Base-by-base conservation (phyloP, 2,329 filamentous ascomycete species). In the Onygena corvina region DNA sequence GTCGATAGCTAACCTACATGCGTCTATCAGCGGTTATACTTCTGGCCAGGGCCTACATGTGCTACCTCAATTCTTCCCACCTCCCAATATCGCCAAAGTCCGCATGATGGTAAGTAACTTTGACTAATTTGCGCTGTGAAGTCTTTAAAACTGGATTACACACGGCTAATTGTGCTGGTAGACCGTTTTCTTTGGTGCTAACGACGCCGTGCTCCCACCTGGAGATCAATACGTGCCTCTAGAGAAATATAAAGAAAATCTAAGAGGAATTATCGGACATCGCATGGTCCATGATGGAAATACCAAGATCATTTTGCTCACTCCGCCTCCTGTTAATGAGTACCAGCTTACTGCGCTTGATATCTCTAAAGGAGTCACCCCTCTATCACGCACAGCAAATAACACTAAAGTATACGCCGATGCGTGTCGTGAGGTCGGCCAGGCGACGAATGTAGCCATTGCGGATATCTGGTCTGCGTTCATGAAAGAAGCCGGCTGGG, bases 181-280 rank as follows among this genome's bases (percentile, higher is more conserved):
- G 84, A 71, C 84, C 33, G 68, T 94, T 51, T 82, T 94, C 56
- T 81, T 95, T 52, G 92, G 92, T 14, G 86, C 92, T 57, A 96
- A 98, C 62, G 92, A 96, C 66, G 83, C 90, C 2, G 81, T 81
- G 49, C 65, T 93, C 2, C 76, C 79, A 2, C 69, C 76, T 31
- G 80, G 78, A 46, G 71, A 72, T 7, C 92, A 96, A 66, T 80
- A 90, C 63, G 77, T 96, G 5, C 78, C 86, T 0, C 66, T 94
- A n/a, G 75, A 81, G 1, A 68, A 79, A 52, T 96, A 87, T 71
- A 80, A 77, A 62, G 67, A 75, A 49, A 93, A 94, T 60, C 67
- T 94, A 44, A 73, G 66, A 54, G 71, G 70, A 21, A 86, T 96
- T 57, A 69, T 93, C 59, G 79, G 72, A 2, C 86, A 95, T 64